Base-by-base conservation (phyloP, 495 filamentous ascomycete species). In the Massariosphaeria phaeospora region DNA sequence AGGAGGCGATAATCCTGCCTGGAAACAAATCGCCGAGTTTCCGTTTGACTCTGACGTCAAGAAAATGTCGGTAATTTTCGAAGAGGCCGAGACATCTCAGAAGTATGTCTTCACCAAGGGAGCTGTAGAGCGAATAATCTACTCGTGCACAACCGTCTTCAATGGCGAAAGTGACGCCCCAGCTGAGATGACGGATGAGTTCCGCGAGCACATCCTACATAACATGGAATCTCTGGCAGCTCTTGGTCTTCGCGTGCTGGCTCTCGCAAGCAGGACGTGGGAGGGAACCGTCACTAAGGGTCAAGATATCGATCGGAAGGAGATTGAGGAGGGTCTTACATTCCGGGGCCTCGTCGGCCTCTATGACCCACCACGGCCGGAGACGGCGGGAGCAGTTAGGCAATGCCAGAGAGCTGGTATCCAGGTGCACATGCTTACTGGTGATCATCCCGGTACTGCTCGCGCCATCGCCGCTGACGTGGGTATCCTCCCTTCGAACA, bases 351-450 rank as follows among this genome's bases (percentile, higher is more conserved):
- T 89, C 17, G 79, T 86, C 48, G 84, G 84, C 46, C 76, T 87
- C 3, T 86, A 85, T 48, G 85, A 90, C 60, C 86, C 86, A 15
- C 86, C 86, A 33, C 78, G 84, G 15, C 72, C 78, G 1, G 85
- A 87, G 62, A 81, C 83, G 18, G 77, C 77, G 1, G 72, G 72
- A 3, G 73, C 79, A 1, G 76, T 84, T 26, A 53, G 64, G 18
- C 64, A 68, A 40, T 83, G 79, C 55, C 75, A 76, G 44, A 45
- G 72, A 18, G 80, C 81, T 24, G 79, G 81, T 29, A 74, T 83
- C 38, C 68, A 72, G 11, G 77, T 84, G 15, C 76, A 82, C 60
- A 84, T 84, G 81, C 69, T 84, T 15, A 84, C 81, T n/a, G 81
- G 81, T 27, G 81, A 84, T 51, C 77, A 83, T 58, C 75, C 79